phyloP scores from a whole-genome alignment of 2,329 filamentous ascomycete species.

The Orbilia quercus region DNA sequence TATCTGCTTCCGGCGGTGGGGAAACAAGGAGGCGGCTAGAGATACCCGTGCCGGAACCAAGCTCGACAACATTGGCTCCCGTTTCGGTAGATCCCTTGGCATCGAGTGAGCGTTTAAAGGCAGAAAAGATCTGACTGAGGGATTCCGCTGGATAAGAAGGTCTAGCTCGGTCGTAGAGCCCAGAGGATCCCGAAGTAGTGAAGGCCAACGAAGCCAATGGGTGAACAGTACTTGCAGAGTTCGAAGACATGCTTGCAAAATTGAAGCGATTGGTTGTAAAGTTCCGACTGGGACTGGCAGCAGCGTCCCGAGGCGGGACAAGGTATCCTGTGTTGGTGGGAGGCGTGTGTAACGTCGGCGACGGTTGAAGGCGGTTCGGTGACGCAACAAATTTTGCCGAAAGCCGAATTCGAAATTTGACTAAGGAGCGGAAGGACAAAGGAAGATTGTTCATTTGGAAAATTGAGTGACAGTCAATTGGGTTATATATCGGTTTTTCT shows the following conservation, averaged over 20 bases:
- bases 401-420: neutral
- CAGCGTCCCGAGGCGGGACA: neutral
- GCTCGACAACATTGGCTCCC: conserved; percentile 41
- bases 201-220: conserved; percentile 41
- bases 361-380: neutral
- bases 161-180: conserved; percentile 44
- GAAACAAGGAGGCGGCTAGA: conserved; percentile 34
- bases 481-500: neutral
- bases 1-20: conserved; percentile 14
- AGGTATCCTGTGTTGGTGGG: neutral
- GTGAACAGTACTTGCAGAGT: conserved; percentile 21
- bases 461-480: neutral
- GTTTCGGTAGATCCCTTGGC: neutral
- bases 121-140: conserved; percentile 30
- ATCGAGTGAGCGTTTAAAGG: conserved; percentile 16
- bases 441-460: neutral
- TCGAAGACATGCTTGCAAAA: conserved; percentile 7
- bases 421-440: neutral
- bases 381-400: neutral
- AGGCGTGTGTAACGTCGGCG: conserved; percentile 6
- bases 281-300: neutral
- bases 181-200: conserved; percentile 46
- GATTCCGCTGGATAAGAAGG: conserved; percentile 43
- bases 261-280: neutral
- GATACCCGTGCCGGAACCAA: conserved; percentile 50